phyloP scores from a whole-genome alignment of 306 rosid species.

The Acacia acuminata region DNA sequence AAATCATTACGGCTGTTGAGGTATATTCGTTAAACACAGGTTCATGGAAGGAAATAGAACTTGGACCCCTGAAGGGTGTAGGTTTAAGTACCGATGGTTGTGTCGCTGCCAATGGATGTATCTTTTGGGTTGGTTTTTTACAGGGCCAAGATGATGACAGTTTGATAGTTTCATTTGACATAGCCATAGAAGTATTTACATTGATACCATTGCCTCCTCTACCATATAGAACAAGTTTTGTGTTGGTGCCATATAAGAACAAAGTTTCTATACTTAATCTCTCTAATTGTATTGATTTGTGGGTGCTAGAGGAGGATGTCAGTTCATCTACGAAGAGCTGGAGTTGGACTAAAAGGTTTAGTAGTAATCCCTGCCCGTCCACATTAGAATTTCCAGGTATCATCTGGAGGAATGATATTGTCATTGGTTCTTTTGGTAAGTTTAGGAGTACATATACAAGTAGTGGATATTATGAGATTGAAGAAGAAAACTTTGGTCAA shows the following conservation, averaged over 20 bases:
- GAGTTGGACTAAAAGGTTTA: background rate
- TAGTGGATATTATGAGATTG: too few relatives aligned
- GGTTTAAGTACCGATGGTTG: too few relatives aligned
- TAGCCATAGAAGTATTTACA: background rate
- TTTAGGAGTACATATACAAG: too few relatives aligned
- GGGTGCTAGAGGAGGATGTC: background rate
- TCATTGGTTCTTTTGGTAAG: too few relatives aligned
- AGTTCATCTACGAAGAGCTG: background rate
- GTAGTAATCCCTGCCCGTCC: background rate
- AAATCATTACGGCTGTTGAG: background rate
- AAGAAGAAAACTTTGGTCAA: background rate
- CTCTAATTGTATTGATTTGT: background rate
- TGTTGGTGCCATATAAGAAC: background rate
- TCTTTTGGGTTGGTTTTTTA: too few relatives aligned
- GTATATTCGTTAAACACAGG: background rate
- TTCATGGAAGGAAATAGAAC: background rate
- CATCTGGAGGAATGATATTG: background rate
- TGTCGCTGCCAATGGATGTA: too few relatives aligned
- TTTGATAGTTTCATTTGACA: background rate
- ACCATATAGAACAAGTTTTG: accelerated
- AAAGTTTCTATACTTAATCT: background rate
- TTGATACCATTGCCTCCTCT: background rate
- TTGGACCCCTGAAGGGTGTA: too few relatives aligned
- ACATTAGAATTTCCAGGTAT: background rate
- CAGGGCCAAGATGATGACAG: too few relatives aligned